phyloP scores from a whole-genome alignment of 805 yeast genomes.

The Lachancea sp. region DNA sequence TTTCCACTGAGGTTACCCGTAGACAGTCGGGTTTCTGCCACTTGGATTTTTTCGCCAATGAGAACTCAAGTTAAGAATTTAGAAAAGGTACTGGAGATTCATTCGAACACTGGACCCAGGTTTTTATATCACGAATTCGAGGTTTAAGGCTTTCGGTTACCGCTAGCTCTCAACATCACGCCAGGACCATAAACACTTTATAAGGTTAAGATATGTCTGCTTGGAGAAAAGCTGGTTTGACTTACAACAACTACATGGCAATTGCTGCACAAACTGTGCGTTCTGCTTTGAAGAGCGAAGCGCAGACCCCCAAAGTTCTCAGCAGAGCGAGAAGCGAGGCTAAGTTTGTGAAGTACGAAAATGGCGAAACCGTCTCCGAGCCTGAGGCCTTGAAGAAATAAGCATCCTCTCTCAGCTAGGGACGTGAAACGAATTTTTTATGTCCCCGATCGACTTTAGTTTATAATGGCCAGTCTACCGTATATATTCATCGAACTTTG shows the following conservation, averaged over 20 bases:
- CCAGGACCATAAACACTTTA: no score
- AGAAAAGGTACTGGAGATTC: no score
- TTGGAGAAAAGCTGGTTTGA: slow-evolving; percentile 63
- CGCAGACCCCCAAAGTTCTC: slow-evolving; percentile 60
- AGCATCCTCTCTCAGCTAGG: not conserved
- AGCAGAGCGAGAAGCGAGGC: slow-evolving; percentile 72
- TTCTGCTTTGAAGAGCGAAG: slow-evolving; percentile 79
- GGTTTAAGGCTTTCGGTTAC: no score
- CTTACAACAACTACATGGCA: slow-evolving; percentile 81
- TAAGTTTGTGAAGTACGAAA: slow-evolving; percentile 60
- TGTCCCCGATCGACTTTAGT: not conserved
- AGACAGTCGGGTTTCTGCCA: not conserved
- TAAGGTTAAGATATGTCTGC: slow-evolving; percentile 44
- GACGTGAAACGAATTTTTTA: not conserved
- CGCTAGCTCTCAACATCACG: no score
- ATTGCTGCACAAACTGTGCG: slow-evolving; percentile 87
- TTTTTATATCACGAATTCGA: no score
- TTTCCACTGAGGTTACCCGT: no score
- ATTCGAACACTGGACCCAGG: no score
- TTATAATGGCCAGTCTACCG: not conserved
- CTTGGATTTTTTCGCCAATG: slow-evolving; percentile 2
- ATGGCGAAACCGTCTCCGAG: slow-evolving; percentile 49
- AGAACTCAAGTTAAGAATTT: not conserved
- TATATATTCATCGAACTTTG: not conserved
- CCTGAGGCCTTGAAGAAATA: slow-evolving; percentile 31